These are phyloP conservation scores for Geosiphon pyriformis DNA, from an alignment of 192 early-diverging fungal genomes.

Conservation along the genomic window DNA sequence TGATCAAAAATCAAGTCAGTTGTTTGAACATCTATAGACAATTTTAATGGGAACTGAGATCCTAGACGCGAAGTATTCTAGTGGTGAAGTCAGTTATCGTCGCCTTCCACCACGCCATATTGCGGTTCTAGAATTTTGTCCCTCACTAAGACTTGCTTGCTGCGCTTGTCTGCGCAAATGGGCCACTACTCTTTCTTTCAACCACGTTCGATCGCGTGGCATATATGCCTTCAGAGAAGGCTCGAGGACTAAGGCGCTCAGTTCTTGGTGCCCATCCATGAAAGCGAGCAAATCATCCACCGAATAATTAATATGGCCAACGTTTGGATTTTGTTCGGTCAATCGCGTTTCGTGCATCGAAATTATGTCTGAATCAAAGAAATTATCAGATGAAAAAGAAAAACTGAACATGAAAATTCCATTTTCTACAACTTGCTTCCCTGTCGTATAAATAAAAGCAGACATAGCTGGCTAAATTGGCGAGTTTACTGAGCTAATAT, in stretches of 20 bases:
- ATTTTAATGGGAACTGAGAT: too few relatives aligned
- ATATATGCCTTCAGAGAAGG: conserved; percentile 11
- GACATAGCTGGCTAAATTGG: too few relatives aligned
- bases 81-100: too few relatives aligned
- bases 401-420: background rate
- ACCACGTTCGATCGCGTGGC: conserved; percentile 25
- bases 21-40: too few relatives aligned
- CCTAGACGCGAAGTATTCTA: too few relatives aligned
- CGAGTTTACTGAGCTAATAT: too few relatives aligned
- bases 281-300: conserved; percentile 35
- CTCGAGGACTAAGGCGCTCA: conserved; percentile 23
- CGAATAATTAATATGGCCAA: conserved; percentile 32
- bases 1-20: too few relatives aligned
- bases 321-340: conserved; percentile 27
- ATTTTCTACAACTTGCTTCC: background rate
- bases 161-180: conserved; percentile 18
- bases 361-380: conserved; percentile 21
- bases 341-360: conserved; percentile 33
- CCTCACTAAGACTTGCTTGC: background rate
- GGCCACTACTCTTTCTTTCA: conserved; percentile 16
- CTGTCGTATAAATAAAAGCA: background rate
- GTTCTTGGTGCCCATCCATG: conserved; percentile 35
- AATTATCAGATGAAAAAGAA: background rate
- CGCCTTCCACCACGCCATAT: background rate
- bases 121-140: background rate